These are phyloP conservation scores for Singerocomus inundabilis DNA, from an alignment of 1,284 basidiomycete species.

Conservation along the genomic window DNA sequence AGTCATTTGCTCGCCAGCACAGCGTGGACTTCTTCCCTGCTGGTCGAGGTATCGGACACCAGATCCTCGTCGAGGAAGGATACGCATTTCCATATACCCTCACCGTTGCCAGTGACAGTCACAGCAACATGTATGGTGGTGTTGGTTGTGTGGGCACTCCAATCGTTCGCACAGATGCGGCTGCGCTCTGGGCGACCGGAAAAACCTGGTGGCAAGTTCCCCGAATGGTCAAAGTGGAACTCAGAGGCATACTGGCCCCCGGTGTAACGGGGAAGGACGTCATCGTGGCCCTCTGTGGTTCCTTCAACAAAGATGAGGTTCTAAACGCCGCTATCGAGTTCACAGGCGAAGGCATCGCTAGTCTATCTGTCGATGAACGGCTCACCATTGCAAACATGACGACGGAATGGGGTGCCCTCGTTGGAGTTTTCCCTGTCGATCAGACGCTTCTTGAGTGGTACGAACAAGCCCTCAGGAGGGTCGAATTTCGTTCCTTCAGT, in stretches of 20 bases:
- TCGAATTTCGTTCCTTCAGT: constrained; percentile 80
- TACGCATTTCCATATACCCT: constrained; percentile 94
- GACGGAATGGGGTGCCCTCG: constrained; percentile 98
- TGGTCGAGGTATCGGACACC: constrained; percentile 97
- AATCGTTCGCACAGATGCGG: constrained; percentile 91
- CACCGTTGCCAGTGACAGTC: constrained; percentile 94
- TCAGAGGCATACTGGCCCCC: constrained; percentile 77
- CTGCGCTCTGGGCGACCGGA: constrained; percentile 97
- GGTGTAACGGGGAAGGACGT: constrained; percentile 99
- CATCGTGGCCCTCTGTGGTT: constrained; percentile 95
- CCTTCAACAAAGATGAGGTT: constrained; percentile 97
- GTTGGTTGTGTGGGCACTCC: constrained; percentile 97
- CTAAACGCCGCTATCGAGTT: constrained; percentile 99
- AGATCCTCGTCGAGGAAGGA: constrained; percentile 93
- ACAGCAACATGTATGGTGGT: constrained; percentile 99
- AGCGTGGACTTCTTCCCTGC: constrained; percentile 96
- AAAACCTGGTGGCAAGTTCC: constrained; percentile 99
- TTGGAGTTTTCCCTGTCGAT: constrained; percentile 94
- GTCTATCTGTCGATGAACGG: constrained; percentile 86
- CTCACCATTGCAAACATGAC: constrained; percentile 99
- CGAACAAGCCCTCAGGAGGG: constrained; percentile 70
- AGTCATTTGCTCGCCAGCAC: constrained; percentile 86
- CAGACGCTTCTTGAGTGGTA: constrained; percentile 86
- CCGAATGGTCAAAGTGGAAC: constrained; percentile 92
- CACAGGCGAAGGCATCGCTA: constrained; percentile 85